A percentile compares a stretch with the other conserved stretches of the same genome.
phyloP scores from a whole-genome alignment of 768 basidiomycete genomes.

The Rhizopogon vinicolor region DNA sequence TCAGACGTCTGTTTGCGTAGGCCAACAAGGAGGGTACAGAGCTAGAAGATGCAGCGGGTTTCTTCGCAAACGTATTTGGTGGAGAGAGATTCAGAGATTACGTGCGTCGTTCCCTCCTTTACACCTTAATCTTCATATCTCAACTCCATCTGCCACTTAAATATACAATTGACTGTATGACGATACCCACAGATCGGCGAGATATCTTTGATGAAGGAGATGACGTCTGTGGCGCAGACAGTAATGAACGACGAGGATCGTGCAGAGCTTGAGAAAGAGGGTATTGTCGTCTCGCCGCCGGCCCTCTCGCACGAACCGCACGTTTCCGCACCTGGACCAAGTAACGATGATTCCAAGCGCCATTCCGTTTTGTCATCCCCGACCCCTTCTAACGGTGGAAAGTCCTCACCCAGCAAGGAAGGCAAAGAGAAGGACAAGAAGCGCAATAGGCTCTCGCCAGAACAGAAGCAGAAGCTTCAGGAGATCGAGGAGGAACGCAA shows the following conservation, averaged over 20 bases:
- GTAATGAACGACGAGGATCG: conserved; percentile 94
- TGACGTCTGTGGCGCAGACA: conserved; percentile 78
- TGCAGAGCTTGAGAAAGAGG: conserved; percentile 76
- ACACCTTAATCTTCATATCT: background rate
- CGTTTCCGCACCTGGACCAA: conserved; percentile 4
- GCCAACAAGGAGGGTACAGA: conserved; percentile 76
- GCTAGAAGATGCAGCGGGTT: conserved; percentile 90
- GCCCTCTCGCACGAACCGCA: conserved; percentile 10
- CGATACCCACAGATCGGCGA: conserved; percentile 75
- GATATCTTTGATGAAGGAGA: conserved; percentile 92
- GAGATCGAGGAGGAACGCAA: conserved; percentile 79
- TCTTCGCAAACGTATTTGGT: conserved; percentile 95
- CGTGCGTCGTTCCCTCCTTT: conserved; percentile 42
- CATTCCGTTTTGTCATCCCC: conserved; percentile 9
- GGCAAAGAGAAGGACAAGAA: conserved; percentile 38
- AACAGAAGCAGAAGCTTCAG: conserved; percentile 81
- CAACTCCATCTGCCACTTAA: background rate
- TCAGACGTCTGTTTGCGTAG: conserved; percentile 25
- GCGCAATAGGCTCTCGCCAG: conserved; percentile 59
- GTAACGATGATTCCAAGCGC: conserved; percentile 16
- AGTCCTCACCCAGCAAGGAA: conserved; percentile 21
- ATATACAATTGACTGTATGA: no score
- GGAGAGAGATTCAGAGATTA: conserved; percentile 90
- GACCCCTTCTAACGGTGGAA: conserved; percentile 14
- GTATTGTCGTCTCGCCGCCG: conserved; percentile 31